Percentiles rank a stretch among this genome's conserved stretches.
phyloP scores from a whole-genome alignment of 1,284 basidiomycete genomes.

The Sphaerobolus stellatus region DNA sequence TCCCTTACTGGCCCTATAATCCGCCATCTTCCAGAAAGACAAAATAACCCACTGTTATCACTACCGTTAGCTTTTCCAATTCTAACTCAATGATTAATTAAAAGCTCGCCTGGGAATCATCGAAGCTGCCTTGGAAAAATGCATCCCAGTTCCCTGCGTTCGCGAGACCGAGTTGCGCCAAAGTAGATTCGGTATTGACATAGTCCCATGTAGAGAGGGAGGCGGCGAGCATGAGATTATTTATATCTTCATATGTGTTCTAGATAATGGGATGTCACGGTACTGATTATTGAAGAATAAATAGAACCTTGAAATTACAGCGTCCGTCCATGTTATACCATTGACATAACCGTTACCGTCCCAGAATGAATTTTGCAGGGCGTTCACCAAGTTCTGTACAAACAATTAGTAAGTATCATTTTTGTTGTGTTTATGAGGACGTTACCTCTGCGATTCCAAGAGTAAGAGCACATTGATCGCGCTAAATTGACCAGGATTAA shows the following conservation, averaged over 20 bases:
- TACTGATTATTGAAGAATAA: neutral
- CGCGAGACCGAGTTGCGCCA: conserved; percentile 42
- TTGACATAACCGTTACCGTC: neutral
- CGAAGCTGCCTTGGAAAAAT: conserved; percentile 46
- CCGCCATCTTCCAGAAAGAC: conserved; percentile 52
- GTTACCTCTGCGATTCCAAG: too few relatives aligned
- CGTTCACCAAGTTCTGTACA: neutral
- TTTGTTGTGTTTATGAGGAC: too few relatives aligned
- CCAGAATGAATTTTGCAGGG: neutral
- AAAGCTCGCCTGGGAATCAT: conserved; percentile 46
- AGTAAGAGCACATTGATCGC: too few relatives aligned
- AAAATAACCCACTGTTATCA: conserved; percentile 54
- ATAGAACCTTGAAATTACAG: neutral
- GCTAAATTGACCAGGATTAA: too few relatives aligned
- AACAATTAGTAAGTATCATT: too few relatives aligned
- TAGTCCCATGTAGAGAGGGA: conserved; percentile 34
- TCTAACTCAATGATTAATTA: too few relatives aligned
- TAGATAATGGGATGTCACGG: conserved; percentile 22
- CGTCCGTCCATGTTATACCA: neutral
- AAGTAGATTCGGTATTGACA: conserved; percentile 38
- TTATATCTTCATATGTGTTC: conserved; percentile 56
- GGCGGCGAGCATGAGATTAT: conserved; percentile 51
- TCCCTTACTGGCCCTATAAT: conserved; percentile 45
- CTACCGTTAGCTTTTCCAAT: too few relatives aligned
- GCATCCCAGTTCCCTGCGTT: conserved; percentile 41